Percentiles rank a stretch among this genome's conserved stretches.
These are phyloP conservation scores for Fusarium sp. DNA, from an alignment of 2,329 filamentous ascomycete species.

Conservation along the genomic window DNA sequence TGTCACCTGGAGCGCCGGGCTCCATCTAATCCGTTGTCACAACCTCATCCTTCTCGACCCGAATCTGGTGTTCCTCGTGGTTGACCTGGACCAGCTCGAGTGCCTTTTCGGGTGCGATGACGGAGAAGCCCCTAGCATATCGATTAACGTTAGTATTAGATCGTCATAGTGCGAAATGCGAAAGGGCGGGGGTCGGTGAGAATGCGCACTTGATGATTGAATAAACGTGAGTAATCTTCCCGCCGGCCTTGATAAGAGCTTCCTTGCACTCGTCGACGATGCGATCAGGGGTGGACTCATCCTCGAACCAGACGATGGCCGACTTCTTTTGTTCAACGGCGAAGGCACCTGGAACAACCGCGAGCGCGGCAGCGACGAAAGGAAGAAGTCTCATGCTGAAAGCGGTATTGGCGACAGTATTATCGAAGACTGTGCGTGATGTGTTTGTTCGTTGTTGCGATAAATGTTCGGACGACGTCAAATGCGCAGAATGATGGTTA, in stretches of 20 bases:
- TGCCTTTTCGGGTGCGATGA: conserved; percentile 76
- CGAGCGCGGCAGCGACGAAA: conserved; percentile 67
- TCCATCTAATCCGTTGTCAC: conserved; percentile 61
- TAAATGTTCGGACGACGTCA: conserved; percentile 6
- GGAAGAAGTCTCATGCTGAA: conserved; percentile 73
- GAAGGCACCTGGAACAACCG: conserved; percentile 69
- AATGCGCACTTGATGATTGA: conserved; percentile 72
- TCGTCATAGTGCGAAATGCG: not conserved
- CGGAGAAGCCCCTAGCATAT: conserved; percentile 77
- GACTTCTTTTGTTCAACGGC: conserved; percentile 77
- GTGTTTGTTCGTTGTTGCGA: conserved; percentile 9
- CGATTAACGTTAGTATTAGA: conserved; percentile 43
- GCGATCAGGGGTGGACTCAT: conserved; percentile 72
- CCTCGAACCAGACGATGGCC: conserved; percentile 83
- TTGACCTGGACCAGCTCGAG: conserved; percentile 75
- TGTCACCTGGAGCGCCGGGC: not conserved
- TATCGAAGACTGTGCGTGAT: conserved; percentile 3
- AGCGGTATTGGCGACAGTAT: conserved; percentile 4
- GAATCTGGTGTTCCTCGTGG: conserved; percentile 62
- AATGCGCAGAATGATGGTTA: conserved; percentile 11
- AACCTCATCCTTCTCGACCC: conserved; percentile 81
- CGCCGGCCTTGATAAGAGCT: conserved; percentile 76
- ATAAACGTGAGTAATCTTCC: conserved; percentile 84
- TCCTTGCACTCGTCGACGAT: conserved; percentile 79
- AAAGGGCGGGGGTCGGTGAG: conserved; percentile 3